Conservation (phyloP, 2,329 filamentous ascomycete genomes). For the Zymoseptoria pseudotritici region DNA sequence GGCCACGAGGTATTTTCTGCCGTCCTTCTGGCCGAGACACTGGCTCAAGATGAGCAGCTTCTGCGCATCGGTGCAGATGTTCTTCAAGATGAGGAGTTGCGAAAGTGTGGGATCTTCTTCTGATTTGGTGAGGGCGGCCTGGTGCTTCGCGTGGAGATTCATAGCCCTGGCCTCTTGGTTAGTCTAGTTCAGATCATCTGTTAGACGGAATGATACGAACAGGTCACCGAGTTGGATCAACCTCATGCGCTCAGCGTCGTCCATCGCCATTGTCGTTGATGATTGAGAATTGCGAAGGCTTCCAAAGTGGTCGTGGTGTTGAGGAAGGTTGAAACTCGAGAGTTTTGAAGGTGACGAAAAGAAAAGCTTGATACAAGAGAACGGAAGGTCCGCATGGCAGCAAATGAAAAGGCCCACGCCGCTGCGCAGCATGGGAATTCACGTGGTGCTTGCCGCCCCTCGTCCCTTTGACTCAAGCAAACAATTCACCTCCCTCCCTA, state of each 20-base stretch:
- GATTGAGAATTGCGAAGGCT: not conserved
- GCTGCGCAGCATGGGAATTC: not conserved
- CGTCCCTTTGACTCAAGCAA: not conserved
- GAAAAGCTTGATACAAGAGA: not conserved
- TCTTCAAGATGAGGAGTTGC: not conserved
- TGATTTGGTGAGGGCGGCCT: not conserved
- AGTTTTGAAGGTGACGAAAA: not conserved
- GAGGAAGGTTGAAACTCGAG: not conserved
- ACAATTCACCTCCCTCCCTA: too few species aligned
- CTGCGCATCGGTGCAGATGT: not conserved
- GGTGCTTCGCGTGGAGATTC: not conserved
- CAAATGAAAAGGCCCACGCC: not conserved
- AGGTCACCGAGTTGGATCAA: not conserved
- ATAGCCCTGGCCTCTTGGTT: not conserved
- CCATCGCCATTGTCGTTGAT: not conserved
- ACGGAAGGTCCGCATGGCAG: not conserved
- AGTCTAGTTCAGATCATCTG: not conserved
- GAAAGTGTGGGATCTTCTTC: not conserved
- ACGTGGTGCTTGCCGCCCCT: not conserved
- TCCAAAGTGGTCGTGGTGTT: not conserved
- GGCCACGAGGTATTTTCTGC: not conserved
- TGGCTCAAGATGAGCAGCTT: not conserved
- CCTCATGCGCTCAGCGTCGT: not conserved
- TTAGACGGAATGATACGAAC: not conserved
- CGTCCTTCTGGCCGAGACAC: not conserved